Evolutionary conservation across 192 early-diverging fungal genomes (phyloP).

Genomic region (Spizellomyces sp.): DNA sequence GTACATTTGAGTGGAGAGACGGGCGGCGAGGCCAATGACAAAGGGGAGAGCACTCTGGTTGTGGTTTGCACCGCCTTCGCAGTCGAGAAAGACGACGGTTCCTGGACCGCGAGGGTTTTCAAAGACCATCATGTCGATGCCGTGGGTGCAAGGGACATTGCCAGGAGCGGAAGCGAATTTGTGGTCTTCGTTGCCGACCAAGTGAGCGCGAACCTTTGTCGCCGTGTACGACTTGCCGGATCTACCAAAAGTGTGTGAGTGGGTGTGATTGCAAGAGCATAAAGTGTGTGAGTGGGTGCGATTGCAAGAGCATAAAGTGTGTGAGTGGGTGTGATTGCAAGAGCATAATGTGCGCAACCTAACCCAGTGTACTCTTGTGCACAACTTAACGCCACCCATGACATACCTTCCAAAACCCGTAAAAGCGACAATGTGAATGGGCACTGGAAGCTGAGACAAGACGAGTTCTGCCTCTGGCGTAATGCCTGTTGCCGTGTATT

Average conservation of each 20-base stretch:
- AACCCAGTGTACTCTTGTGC: no score
- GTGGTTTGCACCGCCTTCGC: conserved; percentile 58
- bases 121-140: conserved; percentile 58
- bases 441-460: conserved; percentile 43
- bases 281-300: no score
- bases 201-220: conserved; percentile 28
- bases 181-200: conserved; percentile 44
- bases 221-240: conserved; percentile 51
- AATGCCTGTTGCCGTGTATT: conserved; percentile 52
- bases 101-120: conserved; percentile 46
- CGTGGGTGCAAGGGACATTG: conserved; percentile 58
- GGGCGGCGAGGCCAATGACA: conserved; percentile 59
- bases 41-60: conserved; percentile 58
- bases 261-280: no score
- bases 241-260: not conserved
- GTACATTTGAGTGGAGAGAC: conserved; percentile 49
- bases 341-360: no score
- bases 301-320: no score
- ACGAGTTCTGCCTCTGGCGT: conserved; percentile 47
- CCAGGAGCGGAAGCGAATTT: conserved; percentile 51
- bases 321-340: no score
- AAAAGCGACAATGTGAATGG: conserved; percentile 53
- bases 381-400: not conserved
- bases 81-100: conserved; percentile 52
- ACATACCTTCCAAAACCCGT: conserved; percentile 51